Evolutionary conservation across 2,329 filamentous ascomycete species (phyloP).

Genomic region (Cadophora sp.): DNA sequence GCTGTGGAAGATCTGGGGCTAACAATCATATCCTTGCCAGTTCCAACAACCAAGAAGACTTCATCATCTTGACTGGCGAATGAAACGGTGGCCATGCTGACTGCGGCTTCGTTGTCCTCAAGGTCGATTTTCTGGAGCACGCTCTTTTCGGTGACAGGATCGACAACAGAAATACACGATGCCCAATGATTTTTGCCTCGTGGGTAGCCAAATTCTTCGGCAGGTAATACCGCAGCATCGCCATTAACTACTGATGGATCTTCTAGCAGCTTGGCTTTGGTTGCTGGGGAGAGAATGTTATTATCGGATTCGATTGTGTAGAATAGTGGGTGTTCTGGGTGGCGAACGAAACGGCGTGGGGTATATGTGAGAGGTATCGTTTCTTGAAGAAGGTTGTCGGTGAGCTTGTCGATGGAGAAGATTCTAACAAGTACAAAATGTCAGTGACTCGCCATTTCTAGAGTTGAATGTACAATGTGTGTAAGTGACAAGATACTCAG

Average conservation of each 20-base stretch:
- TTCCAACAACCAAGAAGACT: conserved; percentile 91
- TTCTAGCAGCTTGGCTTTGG: conserved; percentile 74
- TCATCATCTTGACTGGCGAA: conserved; percentile 92
- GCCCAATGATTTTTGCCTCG: conserved; percentile 88
- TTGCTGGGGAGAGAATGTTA: conserved; percentile 84
- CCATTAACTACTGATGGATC: conserved; percentile 76
- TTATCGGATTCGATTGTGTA: conserved; percentile 96
- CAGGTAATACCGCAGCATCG: conserved; percentile 72
- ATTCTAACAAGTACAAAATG: conserved; percentile 62
- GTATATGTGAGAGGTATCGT: conserved; percentile 89
- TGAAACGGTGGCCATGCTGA: conserved; percentile 82
- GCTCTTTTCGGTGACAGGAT: conserved; percentile 76
- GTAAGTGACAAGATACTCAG: conserved; percentile 65
- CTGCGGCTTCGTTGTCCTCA: conserved; percentile 88
- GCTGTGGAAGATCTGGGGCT: conserved; percentile 77
- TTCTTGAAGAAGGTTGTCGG: conserved; percentile 85
- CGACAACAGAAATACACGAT: conserved; percentile 91
- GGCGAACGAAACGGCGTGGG: conserved; percentile 83
- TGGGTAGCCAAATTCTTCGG: conserved; percentile 89
- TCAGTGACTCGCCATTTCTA: conserved; percentile 44
- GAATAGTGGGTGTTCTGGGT: conserved; percentile 87
- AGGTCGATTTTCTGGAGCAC: conserved; percentile 83
- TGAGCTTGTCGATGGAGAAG: conserved; percentile 87
- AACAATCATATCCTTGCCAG: conserved; percentile 86
- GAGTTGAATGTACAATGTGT: conserved; percentile 5